phyloP scores from a whole-genome alignment of 129 eudicot genomes.

The Centrapalus pauciflorus region DNA sequence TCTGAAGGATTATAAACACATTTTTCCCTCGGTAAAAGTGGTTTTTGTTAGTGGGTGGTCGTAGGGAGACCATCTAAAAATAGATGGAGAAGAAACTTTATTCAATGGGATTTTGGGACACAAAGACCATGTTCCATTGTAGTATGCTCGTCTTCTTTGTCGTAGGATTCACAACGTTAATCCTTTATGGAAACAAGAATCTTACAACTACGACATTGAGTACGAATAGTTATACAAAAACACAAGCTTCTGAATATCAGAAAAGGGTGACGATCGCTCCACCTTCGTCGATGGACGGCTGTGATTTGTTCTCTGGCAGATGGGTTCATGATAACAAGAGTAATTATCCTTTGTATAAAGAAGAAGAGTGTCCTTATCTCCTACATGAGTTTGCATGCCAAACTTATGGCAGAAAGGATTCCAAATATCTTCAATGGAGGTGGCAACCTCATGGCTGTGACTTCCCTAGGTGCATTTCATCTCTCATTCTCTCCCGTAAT shows the following conservation, averaged over 20 bases:
- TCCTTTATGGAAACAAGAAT: conserved; percentile 10
- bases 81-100: conserved; percentile 12
- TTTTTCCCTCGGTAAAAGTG: no score
- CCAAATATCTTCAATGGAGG: conserved; percentile 50
- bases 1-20: no score
- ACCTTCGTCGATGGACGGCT: neutral
- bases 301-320: conserved; percentile 57
- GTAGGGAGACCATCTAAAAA: no score
- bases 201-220: no score
- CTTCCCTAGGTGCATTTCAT: conserved; percentile 44
- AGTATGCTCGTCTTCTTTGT: conserved; percentile 23
- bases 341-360: conserved; percentile 49
- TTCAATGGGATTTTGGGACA: conserved; percentile 24
- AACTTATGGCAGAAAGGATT: conserved; percentile 48
- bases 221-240: neutral
- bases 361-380: conserved; percentile 46
- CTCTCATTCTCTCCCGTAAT: neutral
- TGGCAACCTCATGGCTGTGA: conserved; percentile 63
- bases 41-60: no score
- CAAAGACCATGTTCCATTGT: conserved; percentile 21
- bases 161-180: conserved; percentile 22
- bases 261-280: neutral
- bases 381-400: conserved; percentile 46
- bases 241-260: neutral
- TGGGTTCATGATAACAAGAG: conserved; percentile 54